Base-by-base conservation (phyloP, 805 yeast species). In the Teunomyces cretensis region DNA sequence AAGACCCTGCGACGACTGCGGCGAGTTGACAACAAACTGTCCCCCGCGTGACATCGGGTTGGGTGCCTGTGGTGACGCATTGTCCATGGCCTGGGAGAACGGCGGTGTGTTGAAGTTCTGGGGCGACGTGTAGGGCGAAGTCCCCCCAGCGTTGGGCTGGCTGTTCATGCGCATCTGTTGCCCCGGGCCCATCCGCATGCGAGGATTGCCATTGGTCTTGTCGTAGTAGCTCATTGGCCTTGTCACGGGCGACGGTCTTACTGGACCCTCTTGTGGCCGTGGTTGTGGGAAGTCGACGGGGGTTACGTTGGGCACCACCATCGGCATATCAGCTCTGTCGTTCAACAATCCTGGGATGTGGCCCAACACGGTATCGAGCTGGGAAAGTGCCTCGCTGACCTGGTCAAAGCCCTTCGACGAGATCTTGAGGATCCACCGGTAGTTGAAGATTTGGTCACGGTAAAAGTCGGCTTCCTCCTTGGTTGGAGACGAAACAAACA, bases 331-430 rank as follows among this genome's bases (percentile, higher is more conserved):
- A 1, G 60, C 53, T 42, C 61, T 60, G 14, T 73, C 76, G 41
- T 57, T 68, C 33, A 79, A 60, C 28, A 84, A 62, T 0, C 89
- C 91, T 0, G 96, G 96, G 14, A 91, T 81, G 46, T 88, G 88
- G 17, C 76, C 74, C 42, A 88, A 67, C 2, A 91, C 77, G 51
- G 85, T 74, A 55, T 89, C 92, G 45, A 91, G 78, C 55, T 83
- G 79, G 41, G 74, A 72, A 36, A 90, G 65, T 0, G 97, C 96
- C 43, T 77, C 79, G n/a, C 80, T 79, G 28, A 88, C 88, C 49
- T 87, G 91, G 26, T 80, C 86, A 58, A 88, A 89, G 26, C 88
- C 84, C 51, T 83, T 83, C 3, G 94, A 78, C 35, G 88, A 80
- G 22, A 85, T 82, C 58, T 85, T 81, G 35, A 92, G 64, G 9